Base-by-base conservation (phyloP, 1,284 basidiomycete species). In the Macrocystidia cucumis region DNA sequence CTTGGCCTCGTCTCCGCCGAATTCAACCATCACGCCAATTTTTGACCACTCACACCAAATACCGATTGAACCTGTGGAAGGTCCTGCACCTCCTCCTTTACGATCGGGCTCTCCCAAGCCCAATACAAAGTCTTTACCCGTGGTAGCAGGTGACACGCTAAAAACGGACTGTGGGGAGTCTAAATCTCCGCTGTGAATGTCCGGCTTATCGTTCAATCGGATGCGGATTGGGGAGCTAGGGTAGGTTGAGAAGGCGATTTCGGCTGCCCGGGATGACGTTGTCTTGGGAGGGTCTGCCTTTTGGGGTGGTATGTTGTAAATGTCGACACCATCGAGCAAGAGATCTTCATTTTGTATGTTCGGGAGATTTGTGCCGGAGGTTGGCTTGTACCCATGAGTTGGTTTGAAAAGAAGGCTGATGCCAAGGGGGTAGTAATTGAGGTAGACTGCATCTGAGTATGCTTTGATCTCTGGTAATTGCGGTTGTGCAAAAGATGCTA, bases 1-100 rank as follows among this genome's bases (percentile, higher is more conserved):
- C 39, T 69, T 72, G 9, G 83, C 78, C 44, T 83, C 74, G 32
- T 73, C 69, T 2, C 83, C 85, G 1, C 81, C 83, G 57, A 88
- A 88, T 51, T 91, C 87, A 11, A 88, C 72, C 79, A 88, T 82
- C 16, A 91, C 51, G 1, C 87, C 87, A 38, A 82, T 69, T 40
- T 62, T 68, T n/a, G 74, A 67, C 89, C 89, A 93, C 55, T 93
- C 90, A 46, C 89, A 84, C 86, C 88, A 95, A 42, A 92, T 90
- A 12, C 78, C 79, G 44, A 92, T 86, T 26, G 83, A 88, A n/a
- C 84, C 84, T 6, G 72, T 75, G 9, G 80, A 80, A 5, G 85
- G 85, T 0, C 85, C 87, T 7, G 74, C 65, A 0, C 89, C 88
- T 16, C 90, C 88, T 4, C 91, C 91, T 52, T 93, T 95, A 37